These are phyloP conservation scores for Rosa lucieae DNA, from an alignment of 306 rosid genomes.

Conservation along the genomic window DNA sequence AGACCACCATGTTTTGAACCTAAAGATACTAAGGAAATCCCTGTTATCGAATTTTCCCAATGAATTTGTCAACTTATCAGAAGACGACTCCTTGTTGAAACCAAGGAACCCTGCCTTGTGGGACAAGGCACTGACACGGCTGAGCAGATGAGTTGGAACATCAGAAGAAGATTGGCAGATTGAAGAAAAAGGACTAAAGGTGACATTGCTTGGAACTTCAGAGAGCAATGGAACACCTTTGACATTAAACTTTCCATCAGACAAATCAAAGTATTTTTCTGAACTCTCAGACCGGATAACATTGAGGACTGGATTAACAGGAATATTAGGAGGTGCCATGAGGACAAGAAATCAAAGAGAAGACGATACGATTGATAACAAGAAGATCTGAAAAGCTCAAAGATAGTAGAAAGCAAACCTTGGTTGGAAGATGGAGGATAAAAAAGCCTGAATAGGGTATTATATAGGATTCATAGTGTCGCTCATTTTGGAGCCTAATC, in stretches of 20 bases:
- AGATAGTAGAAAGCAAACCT: neutral
- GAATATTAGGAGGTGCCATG: conserved; percentile 67
- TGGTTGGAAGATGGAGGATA: neutral
- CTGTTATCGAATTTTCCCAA: conserved; percentile 55
- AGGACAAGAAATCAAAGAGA: conserved; percentile 1
- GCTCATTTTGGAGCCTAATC: neutral
- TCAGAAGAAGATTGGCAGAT: conserved; percentile 33
- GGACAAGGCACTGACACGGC: conserved; percentile 42
- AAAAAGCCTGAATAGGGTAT: neutral
- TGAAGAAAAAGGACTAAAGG: conserved; percentile 51
- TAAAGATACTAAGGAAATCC: conserved; percentile 62
- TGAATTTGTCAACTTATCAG: conserved; percentile 56
- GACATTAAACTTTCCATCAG: conserved; percentile 46
- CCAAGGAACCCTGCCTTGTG: conserved; percentile 81
- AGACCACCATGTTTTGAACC: conserved; percentile 99
- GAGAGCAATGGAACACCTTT: conserved; percentile 53
- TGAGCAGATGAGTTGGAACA: conserved; percentile 52
- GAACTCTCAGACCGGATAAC: conserved; percentile 19
- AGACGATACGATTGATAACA: neutral
- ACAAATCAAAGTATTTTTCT: conserved; percentile 42
- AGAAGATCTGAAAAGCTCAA: neutral
- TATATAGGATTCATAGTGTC: neutral
- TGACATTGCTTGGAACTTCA: conserved; percentile 64
- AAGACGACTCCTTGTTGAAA: conserved; percentile 41
- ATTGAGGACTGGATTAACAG: conserved; percentile 16